Base-by-base conservation (phyloP, 2,329 filamentous ascomycete species). In the Apiospora rasikravindrae region DNA sequence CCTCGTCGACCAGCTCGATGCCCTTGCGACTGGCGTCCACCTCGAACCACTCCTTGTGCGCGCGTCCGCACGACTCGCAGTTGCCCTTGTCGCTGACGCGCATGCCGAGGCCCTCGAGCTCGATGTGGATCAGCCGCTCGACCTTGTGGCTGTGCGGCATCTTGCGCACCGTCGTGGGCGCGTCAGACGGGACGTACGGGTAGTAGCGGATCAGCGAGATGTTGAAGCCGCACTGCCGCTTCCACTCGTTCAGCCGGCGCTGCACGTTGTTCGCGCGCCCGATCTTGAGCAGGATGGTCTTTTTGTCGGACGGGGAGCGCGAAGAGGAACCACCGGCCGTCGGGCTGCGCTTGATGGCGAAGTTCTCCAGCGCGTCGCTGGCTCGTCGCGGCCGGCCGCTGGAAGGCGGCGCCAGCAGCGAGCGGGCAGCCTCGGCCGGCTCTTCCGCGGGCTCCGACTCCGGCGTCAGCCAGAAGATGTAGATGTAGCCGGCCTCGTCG, bases 381-480 rank as follows among this genome's bases (percentile, higher is more conserved):
- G 88, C 82, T 4, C 86, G 83, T 64, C 88, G 83, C 69, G 81
- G 78, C 33, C 81, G 82, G 29, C 81, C 79, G 16, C 81, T 77
- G 61, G 84, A 78, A 2, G 87, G 84, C 0, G 90, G 88, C 0
- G 86, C 82, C 57, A 92, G 86, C 68, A 93, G 84, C 14, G 89
- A 87, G 11, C 89, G 86, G 26, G 89, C 88, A 61, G 90, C 85
- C 74, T 90, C 91, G 47, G 86, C 85, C 0, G 91, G 86, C 0
- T 89, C 86, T 0, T 87, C 84, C 0, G 88, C 81, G 0, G 86
- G 80, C 10, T 89, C 83, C 2, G 87, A 88, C 47, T 88, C 86
- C 44, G 94, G 91, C 0, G 94, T 98, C 29, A 98, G 88, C 95
- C 96, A 98, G 87, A 98, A 99, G 82, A 99, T 97, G 87, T 99